Percentiles rank a stretch among this genome's conserved stretches.
phyloP scores from a whole-genome alignment of 1,284 basidiomycete genomes.

The Singerocomus inundabilis region DNA sequence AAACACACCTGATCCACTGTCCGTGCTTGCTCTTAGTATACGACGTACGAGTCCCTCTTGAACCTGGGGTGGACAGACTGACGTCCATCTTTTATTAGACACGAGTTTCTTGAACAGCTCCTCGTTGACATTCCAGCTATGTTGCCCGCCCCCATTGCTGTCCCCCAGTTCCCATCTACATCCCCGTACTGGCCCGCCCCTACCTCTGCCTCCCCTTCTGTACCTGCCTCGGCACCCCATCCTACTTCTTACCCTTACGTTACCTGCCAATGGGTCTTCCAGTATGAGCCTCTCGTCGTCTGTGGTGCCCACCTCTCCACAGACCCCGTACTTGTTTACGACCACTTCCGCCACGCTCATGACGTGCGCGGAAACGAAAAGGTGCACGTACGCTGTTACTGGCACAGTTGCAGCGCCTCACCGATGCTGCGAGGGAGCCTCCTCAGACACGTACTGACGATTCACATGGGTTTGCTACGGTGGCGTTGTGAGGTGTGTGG shows the following conservation, averaged over 20 bases:
- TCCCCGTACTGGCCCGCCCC: too few species aligned
- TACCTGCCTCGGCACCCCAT: background rate
- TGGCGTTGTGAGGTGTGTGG: constrained; percentile 19
- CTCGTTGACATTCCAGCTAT: constrained; percentile 7
- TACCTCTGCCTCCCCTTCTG: background rate
- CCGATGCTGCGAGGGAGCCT: constrained; percentile 24
- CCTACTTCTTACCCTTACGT: background rate
- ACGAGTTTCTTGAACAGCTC: constrained; percentile 17
- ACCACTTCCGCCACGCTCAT: constrained; percentile 15
- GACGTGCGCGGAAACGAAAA: constrained; percentile 22
- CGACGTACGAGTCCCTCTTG: too few species aligned
- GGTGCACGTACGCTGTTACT: constrained; percentile 8
- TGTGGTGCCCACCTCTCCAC: constrained; percentile 8
- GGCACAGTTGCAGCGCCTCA: constrained; percentile 8
- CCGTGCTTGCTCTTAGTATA: background rate
- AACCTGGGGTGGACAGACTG: too few species aligned
- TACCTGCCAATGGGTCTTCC: constrained; percentile 14
- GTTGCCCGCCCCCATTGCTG: background rate
- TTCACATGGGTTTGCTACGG: constrained; percentile 16
- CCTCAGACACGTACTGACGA: constrained; percentile 16
- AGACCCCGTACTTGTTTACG: constrained; percentile 6
- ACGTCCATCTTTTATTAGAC: constrained; percentile 1
- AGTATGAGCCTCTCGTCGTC: background rate
- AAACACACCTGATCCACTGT: constrained; percentile 10
- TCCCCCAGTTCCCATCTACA: background rate